Evolutionary conservation across 2,329 filamentous ascomycete species (phyloP), one percentile per base, ranked within the genome.

Genomic region (Alternaria sp.): DNA sequence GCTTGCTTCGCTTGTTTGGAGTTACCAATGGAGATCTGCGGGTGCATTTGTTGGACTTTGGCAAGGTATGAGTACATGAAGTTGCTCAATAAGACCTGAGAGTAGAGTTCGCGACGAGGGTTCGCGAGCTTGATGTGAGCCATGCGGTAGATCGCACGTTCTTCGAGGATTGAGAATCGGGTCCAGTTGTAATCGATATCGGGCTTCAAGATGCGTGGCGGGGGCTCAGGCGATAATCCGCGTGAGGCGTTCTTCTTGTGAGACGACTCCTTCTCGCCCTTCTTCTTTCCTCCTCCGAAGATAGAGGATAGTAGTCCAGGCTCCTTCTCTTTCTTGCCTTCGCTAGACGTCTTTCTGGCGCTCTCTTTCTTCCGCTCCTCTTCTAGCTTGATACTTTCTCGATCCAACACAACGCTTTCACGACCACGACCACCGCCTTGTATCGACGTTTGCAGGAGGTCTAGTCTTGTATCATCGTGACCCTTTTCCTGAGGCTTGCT

Each of bases 31-130:
- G 96, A 92, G 81, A 97, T 92, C 74, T 96, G 92, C 43, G 95
- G 95, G 78, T 99, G 95, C 92, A 97, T 97, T 73, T 96, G 93
- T 80, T 99, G 95, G 46, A 99, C 95, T 79, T 98, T 99, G 63
- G 95, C 95, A 66, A 99, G 86, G 78, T 99, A 99, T 58, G 93
- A 95, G 81, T 99, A 99, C 95, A 99, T 99, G 80, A 99, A 99
- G 78, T 99, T 99, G 80, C 94, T 97, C 68, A 99, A 86, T 60
- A 99, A 84, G 22, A 99, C 95, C 79, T 99, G 95, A 61, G 94
- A 97, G 75, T 96, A 91, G 52, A 99, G 82, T 41, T 94, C 91
- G 57, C 95, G 90, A 44, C 94, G 89, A 38, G 95, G 95, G 75
- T 99, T 98, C n/a, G 95, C 95, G 62, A 99, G 87, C 80, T 99